Percentiles rank a stretch among this genome's conserved stretches.
These are phyloP conservation scores for Cystobasidium sp. DNA, from an alignment of 1,284 basidiomycete genomes.

Conservation along the genomic window DNA sequence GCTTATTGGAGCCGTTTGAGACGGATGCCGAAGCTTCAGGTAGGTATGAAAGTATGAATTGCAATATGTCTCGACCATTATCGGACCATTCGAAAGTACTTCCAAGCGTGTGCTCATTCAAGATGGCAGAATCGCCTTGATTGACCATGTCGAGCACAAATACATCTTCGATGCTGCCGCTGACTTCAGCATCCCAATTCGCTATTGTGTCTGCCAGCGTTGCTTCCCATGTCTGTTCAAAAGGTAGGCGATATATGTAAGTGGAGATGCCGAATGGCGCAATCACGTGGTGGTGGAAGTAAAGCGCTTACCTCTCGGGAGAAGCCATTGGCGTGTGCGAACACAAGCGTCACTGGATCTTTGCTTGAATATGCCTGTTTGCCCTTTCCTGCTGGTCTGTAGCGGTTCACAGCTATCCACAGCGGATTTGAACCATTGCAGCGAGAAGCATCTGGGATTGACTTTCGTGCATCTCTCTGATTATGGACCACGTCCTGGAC, in stretches of 20 bases:
- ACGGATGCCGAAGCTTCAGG: constrained; percentile 55
- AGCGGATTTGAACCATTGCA: constrained; percentile 27
- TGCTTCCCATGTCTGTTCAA: constrained; percentile 68
- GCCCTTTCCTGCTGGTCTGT: neutral
- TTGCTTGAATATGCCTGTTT: neutral
- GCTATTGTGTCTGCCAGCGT: constrained; percentile 62
- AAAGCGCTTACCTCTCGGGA: constrained; percentile 62
- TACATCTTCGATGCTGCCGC: constrained; percentile 67
- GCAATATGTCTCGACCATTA: constrained; percentile 71
- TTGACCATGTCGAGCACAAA: constrained; percentile 78
- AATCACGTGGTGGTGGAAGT: constrained; percentile 4
- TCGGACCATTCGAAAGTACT: constrained; percentile 72
- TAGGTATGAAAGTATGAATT: constrained; percentile 68
- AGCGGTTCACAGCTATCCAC: constrained; percentile 36
- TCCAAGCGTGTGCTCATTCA: constrained; percentile 66
- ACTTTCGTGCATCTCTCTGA: constrained; percentile 4
- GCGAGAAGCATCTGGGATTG: neutral
- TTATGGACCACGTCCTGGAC: constrained; percentile 10
- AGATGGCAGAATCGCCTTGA: constrained; percentile 72
- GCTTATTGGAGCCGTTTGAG: neutral
- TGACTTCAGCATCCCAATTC: constrained; percentile 40
- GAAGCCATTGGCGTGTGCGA: constrained; percentile 80
- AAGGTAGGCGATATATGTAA: neutral
- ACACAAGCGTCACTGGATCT: constrained; percentile 66
- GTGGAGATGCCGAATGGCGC: neutral